A percentile compares a stretch with the other conserved stretches of the same genome.
phyloP scores from a whole-genome alignment of 202 grass and related monocot genomes.

The Setaria viridis region DNA sequence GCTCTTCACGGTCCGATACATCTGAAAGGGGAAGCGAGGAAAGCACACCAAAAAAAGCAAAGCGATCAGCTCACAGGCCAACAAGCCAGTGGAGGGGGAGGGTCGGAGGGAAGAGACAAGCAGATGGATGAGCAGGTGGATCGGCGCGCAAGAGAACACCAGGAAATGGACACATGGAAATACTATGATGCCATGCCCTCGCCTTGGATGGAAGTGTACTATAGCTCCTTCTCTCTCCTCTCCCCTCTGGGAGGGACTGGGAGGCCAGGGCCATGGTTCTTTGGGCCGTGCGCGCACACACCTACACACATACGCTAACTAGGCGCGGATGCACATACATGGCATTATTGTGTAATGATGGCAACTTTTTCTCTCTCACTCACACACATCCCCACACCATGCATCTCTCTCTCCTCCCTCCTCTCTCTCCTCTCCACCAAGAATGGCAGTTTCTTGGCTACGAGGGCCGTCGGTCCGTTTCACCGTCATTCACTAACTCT shows the following conservation, averaged over 20 bases:
- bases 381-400: slow-evolving; percentile 60
- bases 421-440: slow-evolving; percentile 46
- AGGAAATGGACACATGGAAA: slow-evolving; percentile 46
- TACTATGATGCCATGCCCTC: slow-evolving; percentile 53
- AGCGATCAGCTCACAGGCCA: slow-evolving; percentile 35
- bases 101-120: slow-evolving; percentile 30
- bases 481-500: slow-evolving; percentile 56
- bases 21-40: slow-evolving; percentile 61
- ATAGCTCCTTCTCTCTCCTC: slow-evolving; percentile 8
- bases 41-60: slow-evolving; percentile 47
- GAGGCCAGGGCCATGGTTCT: slow-evolving; percentile 12
- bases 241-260: not conserved
- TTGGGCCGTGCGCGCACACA: slow-evolving; percentile 55
- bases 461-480: slow-evolving; percentile 42
- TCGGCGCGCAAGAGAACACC: slow-evolving; percentile 42
- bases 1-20: slow-evolving; percentile 99
- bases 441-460: slow-evolving; percentile 77
- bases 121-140: slow-evolving; percentile 45
- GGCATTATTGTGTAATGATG: slow-evolving; percentile 99
- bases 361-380: slow-evolving; percentile 57
- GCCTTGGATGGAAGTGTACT: not conserved
- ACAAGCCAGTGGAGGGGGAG: not conserved
- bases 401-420: slow-evolving; percentile 27
- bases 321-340: slow-evolving; percentile 54
- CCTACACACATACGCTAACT: slow-evolving; percentile 54